Conservation (phyloP, 208 protist species). For the Trypanosoma cruzi region DNA sequence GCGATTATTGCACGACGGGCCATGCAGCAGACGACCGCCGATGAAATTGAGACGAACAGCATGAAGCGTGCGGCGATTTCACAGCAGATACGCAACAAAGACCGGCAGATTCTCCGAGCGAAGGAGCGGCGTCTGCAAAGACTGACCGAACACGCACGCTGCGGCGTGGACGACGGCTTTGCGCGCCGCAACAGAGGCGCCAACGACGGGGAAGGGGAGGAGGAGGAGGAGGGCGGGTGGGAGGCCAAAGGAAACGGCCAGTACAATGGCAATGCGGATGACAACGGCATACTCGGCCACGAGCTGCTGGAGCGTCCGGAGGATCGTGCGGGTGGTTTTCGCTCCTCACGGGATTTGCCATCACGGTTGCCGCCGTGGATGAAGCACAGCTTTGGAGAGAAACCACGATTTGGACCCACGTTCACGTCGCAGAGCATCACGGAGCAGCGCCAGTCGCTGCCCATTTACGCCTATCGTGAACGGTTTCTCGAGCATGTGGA, state of each 20-base stretch:
- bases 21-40: slow-evolving; percentile 45
- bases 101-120: slow-evolving; percentile 73
- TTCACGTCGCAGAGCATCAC: slow-evolving; percentile 58
- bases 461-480: slow-evolving; percentile 95
- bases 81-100: slow-evolving; percentile 79
- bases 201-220: slow-evolving; percentile 10
- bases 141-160: slow-evolving; percentile 14
- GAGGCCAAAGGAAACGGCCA: slow-evolving; percentile 2
- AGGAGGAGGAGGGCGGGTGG: slow-evolving; percentile 19
- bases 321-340: slow-evolving; percentile 54
- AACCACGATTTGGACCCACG: slow-evolving; percentile 68
- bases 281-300: slow-evolving; percentile 50
- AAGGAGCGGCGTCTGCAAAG: slow-evolving; percentile 29
- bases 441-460: slow-evolving; percentile 88
- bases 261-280: slow-evolving; percentile 18
- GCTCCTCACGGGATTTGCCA: slow-evolving; percentile 42
- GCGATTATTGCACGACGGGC: slow-evolving; percentile 68
- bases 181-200: slow-evolving; percentile 30
- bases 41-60: slow-evolving; percentile 63
- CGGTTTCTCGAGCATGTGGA: slow-evolving; percentile 90
- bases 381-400: slow-evolving; percentile 72
- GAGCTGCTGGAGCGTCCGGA: slow-evolving; percentile 69
- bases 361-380: slow-evolving; percentile 84
- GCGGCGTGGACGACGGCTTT: not conserved
- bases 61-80: slow-evolving; percentile 74